Evolutionary conservation across 1,284 basidiomycete genomes (phyloP).

Genomic region (Rhizoctonia solani): DNA sequence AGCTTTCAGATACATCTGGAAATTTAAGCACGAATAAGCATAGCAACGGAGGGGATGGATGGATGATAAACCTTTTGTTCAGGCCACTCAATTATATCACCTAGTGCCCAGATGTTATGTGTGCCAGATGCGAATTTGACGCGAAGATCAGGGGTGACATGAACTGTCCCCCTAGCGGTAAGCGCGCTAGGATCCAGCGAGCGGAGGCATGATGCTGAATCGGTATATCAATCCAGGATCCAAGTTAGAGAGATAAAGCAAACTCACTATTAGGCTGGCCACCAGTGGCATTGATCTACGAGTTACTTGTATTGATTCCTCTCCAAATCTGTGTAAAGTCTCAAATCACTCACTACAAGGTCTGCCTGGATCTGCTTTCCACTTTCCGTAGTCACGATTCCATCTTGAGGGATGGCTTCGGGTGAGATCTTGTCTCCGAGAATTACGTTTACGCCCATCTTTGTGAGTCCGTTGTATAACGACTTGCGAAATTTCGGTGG

Average conservation of each 20-base stretch:
- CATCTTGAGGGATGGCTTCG: background rate
- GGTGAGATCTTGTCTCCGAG: conserved; percentile 51
- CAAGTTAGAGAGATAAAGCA: conserved; percentile 50
- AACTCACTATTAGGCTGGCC: conserved; percentile 27
- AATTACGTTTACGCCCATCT: conserved; percentile 56
- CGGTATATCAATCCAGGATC: conserved; percentile 46
- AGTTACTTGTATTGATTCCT: too few species aligned
- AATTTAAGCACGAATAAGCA: background rate
- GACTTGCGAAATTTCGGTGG: conserved; percentile 59
- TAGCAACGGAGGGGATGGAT: background rate
- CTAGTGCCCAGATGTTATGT: conserved; percentile 36
- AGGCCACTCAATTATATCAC: conserved; percentile 38
- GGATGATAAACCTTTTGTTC: conserved; percentile 34
- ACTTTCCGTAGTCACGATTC: background rate
- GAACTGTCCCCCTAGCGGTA: conserved; percentile 6
- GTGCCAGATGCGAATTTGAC: conserved; percentile 34
- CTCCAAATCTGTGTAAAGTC: background rate
- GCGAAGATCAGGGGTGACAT: conserved; percentile 34
- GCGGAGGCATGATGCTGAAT: conserved; percentile 59
- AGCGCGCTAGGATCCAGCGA: conserved; percentile 22
- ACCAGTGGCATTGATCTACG: conserved; percentile 18
- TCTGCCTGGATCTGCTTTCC: conserved; percentile 11
- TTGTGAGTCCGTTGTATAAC: conserved; percentile 50
- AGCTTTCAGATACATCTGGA: conserved; percentile 30
- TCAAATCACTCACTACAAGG: background rate